Percentiles rank a stretch among this genome's conserved stretches.
Evolutionary conservation across 2,329 filamentous ascomycete genomes (phyloP).

Genomic region (Hypoxylon sp.): DNA sequence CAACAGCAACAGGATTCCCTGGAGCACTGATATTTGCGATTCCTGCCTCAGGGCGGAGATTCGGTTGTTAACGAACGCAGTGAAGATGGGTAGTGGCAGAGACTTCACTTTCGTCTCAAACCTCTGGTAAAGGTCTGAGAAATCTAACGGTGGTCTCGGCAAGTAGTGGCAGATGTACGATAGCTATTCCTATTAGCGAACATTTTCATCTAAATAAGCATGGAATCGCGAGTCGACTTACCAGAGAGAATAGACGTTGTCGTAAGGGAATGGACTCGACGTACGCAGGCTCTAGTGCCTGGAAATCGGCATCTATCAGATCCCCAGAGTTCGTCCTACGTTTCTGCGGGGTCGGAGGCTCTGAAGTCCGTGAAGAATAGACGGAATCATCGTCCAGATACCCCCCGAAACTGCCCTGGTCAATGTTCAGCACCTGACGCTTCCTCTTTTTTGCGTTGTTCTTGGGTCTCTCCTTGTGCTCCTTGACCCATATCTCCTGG

Average conservation of each 20-base stretch:
- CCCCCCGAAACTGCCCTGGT: constrained; percentile 70
- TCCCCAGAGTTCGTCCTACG: constrained; percentile 46
- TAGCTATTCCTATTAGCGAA: constrained; percentile 50
- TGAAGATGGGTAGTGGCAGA: constrained; percentile 69
- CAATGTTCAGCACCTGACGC: constrained; percentile 64
- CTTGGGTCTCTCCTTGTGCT: constrained; percentile 63
- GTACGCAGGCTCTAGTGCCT: constrained; percentile 54
- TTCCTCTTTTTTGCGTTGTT: constrained; percentile 63
- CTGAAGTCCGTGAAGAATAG: constrained; percentile 59
- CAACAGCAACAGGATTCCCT: constrained; percentile 58
- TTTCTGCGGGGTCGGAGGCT: constrained; percentile 60
- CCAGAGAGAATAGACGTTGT: constrained; percentile 70
- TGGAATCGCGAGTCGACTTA: constrained; percentile 46
- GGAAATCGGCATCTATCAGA: constrained; percentile 51
- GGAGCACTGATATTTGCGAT: constrained; percentile 59
- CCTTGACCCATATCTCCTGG: constrained; percentile 74
- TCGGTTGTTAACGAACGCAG: constrained; percentile 63
- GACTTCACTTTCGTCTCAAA: constrained; percentile 68
- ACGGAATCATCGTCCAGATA: constrained; percentile 68
- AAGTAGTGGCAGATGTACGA: constrained; percentile 62
- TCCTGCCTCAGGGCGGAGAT: constrained; percentile 53
- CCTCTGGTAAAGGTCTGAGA: constrained; percentile 69
- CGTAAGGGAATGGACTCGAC: constrained; percentile 71
- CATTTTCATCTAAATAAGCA: background rate
- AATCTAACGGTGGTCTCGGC: constrained; percentile 53